Evolutionary conservation across 2,329 filamentous ascomycete species (phyloP).

Genomic region (Orbilia ellipsospora): DNA sequence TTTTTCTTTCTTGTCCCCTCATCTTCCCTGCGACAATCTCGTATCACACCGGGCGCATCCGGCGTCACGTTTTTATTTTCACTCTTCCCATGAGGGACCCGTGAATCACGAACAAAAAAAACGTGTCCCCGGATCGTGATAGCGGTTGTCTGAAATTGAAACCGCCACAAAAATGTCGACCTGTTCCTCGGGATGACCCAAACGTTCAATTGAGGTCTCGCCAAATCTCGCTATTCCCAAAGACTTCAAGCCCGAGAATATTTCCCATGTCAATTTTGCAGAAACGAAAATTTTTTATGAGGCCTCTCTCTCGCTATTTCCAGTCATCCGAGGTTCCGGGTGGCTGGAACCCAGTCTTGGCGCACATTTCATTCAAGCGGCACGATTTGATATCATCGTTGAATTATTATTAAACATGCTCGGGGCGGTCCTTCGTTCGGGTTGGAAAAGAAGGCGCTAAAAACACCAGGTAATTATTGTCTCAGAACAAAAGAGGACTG

Average conservation of each 20-base stretch:
- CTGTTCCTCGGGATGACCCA: constrained; percentile 47
- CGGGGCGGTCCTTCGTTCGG: constrained; percentile 16
- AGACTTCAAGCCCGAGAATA: constrained; percentile 2
- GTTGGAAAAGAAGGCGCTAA: too few relatives aligned
- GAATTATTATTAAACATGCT: constrained; percentile 17
- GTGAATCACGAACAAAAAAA: constrained; percentile 4
- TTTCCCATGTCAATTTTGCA: constrained; percentile 8
- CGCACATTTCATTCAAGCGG: constrained; percentile 21
- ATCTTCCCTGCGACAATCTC: background rate
- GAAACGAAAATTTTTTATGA: constrained; percentile 17
- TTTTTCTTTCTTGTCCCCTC: constrained; percentile 10
- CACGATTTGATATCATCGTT: constrained; percentile 30
- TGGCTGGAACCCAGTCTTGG: constrained; percentile 52
- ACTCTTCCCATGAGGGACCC: constrained; percentile 14
- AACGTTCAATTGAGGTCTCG: constrained; percentile 13
- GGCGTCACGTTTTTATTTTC: constrained; percentile 32
- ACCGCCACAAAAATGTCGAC: constrained; percentile 52
- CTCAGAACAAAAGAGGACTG: constrained; percentile 15
- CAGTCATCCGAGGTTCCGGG: constrained; percentile 52
- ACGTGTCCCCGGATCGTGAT: constrained; percentile 47
- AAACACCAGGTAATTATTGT: constrained; percentile 36
- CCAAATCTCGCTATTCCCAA: constrained; percentile 40
- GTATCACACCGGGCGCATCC: constrained; percentile 50
- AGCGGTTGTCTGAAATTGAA: constrained; percentile 46
- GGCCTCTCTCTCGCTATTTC: constrained; percentile 6